Percentiles rank a stretch among this genome's conserved stretches.
phyloP scores from a whole-genome alignment of 177 flowering plant genomes.

The Telopea speciosissima region DNA sequence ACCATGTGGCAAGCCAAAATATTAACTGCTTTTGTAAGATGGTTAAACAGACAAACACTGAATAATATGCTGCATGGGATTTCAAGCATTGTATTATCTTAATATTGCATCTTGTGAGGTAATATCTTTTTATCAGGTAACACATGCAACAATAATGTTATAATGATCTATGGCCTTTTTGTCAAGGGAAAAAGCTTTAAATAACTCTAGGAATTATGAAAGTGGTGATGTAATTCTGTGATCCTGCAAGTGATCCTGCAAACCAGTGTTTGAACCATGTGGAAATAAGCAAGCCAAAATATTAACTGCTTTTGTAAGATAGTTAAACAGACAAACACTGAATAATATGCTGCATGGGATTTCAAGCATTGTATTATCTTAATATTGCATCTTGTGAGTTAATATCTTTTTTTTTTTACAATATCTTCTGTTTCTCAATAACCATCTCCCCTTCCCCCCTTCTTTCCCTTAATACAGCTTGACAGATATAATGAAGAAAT shows the following conservation, averaged over 20 bases:
- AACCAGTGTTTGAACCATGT: neutral
- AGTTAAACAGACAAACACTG: neutral
- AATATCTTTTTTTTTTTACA: neutral
- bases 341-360: neutral
- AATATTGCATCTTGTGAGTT: too few relatives aligned
- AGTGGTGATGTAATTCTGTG: neutral
- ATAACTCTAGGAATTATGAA: neutral
- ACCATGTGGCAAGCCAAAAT: neutral
- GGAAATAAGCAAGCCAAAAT: slow-evolving; percentile 1
- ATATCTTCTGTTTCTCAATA: neutral
- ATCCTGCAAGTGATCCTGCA: too few relatives aligned
- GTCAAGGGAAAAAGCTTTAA: neutral
- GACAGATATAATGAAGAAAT: slow-evolving; percentile 73
- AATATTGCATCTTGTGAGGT: too few relatives aligned
- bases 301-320: neutral
- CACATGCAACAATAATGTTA: neutral
- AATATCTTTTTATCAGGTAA: slow-evolving; percentile 64
- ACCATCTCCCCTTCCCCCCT: neutral
- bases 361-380: too few relatives aligned
- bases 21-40: neutral
- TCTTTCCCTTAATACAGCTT: slow-evolving; percentile 42
- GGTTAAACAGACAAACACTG: neutral
- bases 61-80: neutral
- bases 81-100: too few relatives aligned
- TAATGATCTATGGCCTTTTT: neutral